phyloP scores from a whole-genome alignment of 2,329 filamentous ascomycete genomes.

The Venturiaceae sp. region DNA sequence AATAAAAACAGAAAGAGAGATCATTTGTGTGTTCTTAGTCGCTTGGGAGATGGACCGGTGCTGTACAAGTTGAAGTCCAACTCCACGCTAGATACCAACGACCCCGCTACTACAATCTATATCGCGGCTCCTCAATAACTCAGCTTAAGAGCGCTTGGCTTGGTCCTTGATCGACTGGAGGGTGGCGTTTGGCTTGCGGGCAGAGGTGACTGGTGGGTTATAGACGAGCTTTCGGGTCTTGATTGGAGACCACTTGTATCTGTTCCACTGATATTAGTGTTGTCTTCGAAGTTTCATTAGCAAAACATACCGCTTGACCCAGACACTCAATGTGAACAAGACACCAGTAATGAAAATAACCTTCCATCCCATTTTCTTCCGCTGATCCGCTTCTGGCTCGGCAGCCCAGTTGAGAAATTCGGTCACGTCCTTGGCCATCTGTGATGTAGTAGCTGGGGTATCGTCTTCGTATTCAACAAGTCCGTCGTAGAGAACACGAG shows the following conservation, averaged over 20 bases:
- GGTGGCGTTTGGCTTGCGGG: not conserved
- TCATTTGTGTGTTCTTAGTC: not conserved
- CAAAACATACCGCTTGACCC: constrained; percentile 70
- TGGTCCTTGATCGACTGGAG: not conserved
- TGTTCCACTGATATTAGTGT: constrained; percentile 22
- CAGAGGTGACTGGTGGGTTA: constrained; percentile 13
- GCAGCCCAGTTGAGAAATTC: constrained; percentile 99
- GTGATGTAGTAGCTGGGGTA: constrained; percentile 86
- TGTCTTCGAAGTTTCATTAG: constrained; percentile 4
- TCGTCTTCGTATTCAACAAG: constrained; percentile 97
- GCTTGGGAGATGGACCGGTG: not conserved
- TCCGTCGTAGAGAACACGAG: constrained; percentile 93
- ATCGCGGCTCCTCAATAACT: not conserved
- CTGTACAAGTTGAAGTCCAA: not conserved
- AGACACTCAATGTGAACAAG: constrained; percentile 80
- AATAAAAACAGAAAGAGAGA: not conserved
- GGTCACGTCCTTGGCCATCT: constrained; percentile 99
- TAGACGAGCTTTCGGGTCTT: constrained; percentile 94
- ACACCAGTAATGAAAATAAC: constrained; percentile 70
- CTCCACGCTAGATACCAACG: not conserved
- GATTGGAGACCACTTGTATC: constrained; percentile 94
- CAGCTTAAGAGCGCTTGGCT: not conserved
- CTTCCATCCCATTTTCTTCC: constrained; percentile 99
- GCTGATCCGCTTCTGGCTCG: constrained; percentile 97
- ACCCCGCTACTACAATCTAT: not conserved